Evolutionary conservation across 176 grass and related monocot species (phyloP), one percentile per base, ranked within the genome.

Genomic region (Pontederia crassipes): DNA sequence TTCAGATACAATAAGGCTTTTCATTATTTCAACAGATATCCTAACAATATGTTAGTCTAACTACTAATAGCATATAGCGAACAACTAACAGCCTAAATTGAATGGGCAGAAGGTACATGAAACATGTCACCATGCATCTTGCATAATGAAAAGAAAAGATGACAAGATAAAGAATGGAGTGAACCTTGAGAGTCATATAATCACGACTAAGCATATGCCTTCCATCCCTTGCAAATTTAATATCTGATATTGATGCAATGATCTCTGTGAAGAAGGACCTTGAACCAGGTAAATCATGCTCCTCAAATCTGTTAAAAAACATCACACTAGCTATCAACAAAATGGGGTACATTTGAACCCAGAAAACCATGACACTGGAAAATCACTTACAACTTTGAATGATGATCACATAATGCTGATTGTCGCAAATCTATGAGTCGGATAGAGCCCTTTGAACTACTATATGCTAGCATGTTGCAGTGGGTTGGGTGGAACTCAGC

Each of bases 101-200:
- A 40, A 40, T 40, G 32, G 6, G 32, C 20, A 24, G 20, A 24
- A 24, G 20, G 20, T 24, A 24, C 20, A 24, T 24, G 20, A 24
- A 24, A 24, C 0, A 24, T 24, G 20, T 24, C 20, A 24, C 20
- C 20, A 24, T 24, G 20, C 20, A 24, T 24, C 20, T 24, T 24
- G 20, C 32, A 40, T 40, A 40, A 40, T 40, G 32, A 40, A 40
- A 40, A 40, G 32, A 40, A 40, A 40, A 40, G 32, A 40, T 3
- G 32, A 40, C 32, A 1, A 40, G 32, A 40, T 40, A 40, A 40
- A 40, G 32, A 40, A 40, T 40, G 6, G 32, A 40, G 32, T 50
- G 2, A 72, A 95, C 89, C 82, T 95, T 95, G 12, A 95, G 89
- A 54, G 89, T 89, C 89, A 95, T 95, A 83, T 95, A 95, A 79